Conservation (phyloP, 2,329 filamentous ascomycete genomes). For the Aspergillus sp. region DNA sequence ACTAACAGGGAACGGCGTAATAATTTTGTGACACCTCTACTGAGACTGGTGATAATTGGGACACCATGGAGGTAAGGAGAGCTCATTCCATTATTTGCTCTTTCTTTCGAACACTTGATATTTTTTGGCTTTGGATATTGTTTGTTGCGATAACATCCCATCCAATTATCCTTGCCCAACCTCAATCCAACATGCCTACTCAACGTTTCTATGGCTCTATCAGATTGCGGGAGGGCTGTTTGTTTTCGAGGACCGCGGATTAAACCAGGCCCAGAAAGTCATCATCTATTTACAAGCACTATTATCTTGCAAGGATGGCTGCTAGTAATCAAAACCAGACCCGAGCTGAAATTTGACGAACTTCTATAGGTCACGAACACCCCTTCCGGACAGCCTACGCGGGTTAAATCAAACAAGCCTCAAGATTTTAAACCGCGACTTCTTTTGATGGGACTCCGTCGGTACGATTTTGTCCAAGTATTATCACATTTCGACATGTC, state of each 20-base stretch:
- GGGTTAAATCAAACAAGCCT: conserved; percentile 41
- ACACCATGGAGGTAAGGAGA: conserved; percentile 16
- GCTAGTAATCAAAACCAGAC: neutral
- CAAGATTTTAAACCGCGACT: conserved; percentile 74
- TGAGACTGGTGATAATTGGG: neutral
- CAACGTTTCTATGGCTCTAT: neutral
- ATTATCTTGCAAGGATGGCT: neutral
- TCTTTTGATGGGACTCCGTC: conserved; percentile 90
- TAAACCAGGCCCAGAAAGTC: conserved; percentile 8
- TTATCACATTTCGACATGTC: neutral
- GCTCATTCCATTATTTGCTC: neutral
- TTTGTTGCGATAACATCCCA: neutral
- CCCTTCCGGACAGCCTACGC: conserved; percentile 23
- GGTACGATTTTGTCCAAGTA: conserved; percentile 55
- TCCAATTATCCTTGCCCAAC: neutral
- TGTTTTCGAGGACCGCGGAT: conserved; percentile 1
- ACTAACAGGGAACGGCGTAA: neutral
- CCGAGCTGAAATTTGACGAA: conserved; percentile 13
- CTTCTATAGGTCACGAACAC: conserved; percentile 35
- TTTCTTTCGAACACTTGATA: neutral
- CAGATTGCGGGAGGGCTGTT: neutral
- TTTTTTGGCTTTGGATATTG: neutral
- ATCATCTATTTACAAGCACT: conserved; percentile 2
- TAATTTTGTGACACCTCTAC: neutral
- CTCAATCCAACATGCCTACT: neutral